These are phyloP conservation scores for Fraxinus angustifolia DNA, from an alignment of 305 asterid species.

Conservation along the genomic window DNA sequence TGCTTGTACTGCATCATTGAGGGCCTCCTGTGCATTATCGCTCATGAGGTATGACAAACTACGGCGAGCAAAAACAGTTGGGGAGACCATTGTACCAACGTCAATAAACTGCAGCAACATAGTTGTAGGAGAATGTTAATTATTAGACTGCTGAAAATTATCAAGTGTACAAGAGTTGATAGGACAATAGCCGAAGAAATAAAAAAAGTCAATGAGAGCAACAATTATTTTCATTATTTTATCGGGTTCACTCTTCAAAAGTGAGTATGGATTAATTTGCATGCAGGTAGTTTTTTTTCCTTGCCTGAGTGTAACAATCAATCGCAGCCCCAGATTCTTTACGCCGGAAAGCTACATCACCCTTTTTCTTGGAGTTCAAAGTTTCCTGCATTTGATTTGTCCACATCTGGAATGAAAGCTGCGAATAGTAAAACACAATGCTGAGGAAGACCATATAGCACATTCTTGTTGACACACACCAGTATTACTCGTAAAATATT, in stretches of 20 bases:
- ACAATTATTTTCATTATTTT: background rate
- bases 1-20: conserved; percentile 87
- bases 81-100: conserved; percentile 91
- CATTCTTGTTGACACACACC: background rate
- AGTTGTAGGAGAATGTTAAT: background rate
- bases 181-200: background rate
- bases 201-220: background rate
- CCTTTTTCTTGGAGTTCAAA: conserved; percentile 84
- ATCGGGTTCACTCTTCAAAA: background rate
- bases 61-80: conserved; percentile 86
- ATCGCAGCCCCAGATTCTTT: conserved; percentile 71
- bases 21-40: conserved; percentile 71
- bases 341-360: conserved; percentile 80
- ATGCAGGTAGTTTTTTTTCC: background rate
- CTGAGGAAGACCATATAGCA: background rate
- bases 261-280: background rate
- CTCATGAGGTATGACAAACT: conserved; percentile 79
- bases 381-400: conserved; percentile 97
- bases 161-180: background rate
- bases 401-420: conserved; percentile 98
- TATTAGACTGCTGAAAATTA: background rate
- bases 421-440: conserved; percentile 15
- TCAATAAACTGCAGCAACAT: conserved; percentile 65
- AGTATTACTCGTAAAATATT: background rate
- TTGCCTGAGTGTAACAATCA: conserved; percentile 75